A percentile compares a stretch with the other conserved stretches of the same genome.
Evolutionary conservation across 768 basidiomycete species (phyloP).

Genomic region (Podaxis mareebaensis): DNA sequence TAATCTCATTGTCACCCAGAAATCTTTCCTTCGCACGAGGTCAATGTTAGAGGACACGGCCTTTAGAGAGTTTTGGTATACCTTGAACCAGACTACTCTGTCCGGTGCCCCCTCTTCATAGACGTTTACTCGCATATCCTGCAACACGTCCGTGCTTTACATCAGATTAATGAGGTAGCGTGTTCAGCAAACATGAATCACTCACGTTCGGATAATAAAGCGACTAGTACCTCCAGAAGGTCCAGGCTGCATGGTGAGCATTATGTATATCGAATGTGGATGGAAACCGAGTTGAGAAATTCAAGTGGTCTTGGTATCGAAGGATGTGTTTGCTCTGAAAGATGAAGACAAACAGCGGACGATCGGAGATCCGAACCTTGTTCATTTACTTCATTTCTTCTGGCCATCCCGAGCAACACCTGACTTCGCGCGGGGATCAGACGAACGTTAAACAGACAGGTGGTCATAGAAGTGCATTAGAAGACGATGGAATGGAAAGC

Average conservation of each 20-base stretch:
- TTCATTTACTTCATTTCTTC: not conserved
- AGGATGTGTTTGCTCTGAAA: not conserved
- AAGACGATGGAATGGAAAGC: constrained; percentile 3
- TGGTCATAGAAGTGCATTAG: not conserved
- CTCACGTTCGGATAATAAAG: constrained; percentile 11
- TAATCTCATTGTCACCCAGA: constrained; percentile 71
- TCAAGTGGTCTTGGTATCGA: not conserved
- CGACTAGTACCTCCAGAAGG: not conserved
- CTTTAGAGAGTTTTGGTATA: constrained; percentile 25
- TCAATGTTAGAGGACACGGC: not conserved
- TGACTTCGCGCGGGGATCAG: not conserved
- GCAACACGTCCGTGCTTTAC: constrained; percentile 69
- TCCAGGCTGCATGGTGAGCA: not conserved
- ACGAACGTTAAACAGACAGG: not conserved
- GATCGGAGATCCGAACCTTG: not conserved
- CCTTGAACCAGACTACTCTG: constrained; percentile 75
- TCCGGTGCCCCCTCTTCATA: constrained; percentile 51
- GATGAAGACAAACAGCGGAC: constrained; percentile 3
- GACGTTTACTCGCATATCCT: constrained; percentile 68
- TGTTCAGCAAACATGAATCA: not conserved
- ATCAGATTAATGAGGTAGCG: constrained; percentile 14
- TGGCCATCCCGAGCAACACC: not conserved
- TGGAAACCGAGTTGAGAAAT: not conserved
- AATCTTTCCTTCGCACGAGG: constrained; percentile 62
- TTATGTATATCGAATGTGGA: no score